Percentiles rank a stretch among this genome's conserved stretches.
These are phyloP conservation scores for Magnolia changhungtana DNA, from an alignment of 164 flowering plant species.

Conservation along the genomic window DNA sequence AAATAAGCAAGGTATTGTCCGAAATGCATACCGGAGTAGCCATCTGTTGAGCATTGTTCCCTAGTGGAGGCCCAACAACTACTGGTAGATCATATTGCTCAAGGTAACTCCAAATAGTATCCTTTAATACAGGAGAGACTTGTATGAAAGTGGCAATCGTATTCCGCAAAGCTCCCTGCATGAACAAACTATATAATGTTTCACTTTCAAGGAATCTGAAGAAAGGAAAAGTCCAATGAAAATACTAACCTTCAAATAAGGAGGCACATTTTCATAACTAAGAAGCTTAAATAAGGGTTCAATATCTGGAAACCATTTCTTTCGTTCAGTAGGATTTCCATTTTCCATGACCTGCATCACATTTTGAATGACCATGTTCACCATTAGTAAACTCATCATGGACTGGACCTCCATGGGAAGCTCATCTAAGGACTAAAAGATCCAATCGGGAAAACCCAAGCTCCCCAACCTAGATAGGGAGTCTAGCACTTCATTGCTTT, in stretches of 20 bases:
- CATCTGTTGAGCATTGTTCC: conserved; percentile 40
- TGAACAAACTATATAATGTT: conserved; percentile 4
- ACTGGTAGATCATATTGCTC: conserved; percentile 98
- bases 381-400: not conserved
- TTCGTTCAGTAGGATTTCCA: conserved; percentile 75
- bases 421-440: not conserved
- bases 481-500: not conserved
- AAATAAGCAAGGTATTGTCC: not conserved
- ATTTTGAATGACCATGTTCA: not conserved
- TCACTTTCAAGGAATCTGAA: not conserved
- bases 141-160: conserved; percentile 67
- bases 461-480: no score
- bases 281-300: conserved; percentile 98
- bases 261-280: conserved; percentile 92
- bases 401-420: not conserved
- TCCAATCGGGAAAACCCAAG: no score
- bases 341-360: conserved; percentile 72
- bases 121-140: conserved; percentile 71
- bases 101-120: conserved; percentile 84
- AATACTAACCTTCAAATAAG: conserved; percentile 75
- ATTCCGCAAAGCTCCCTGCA: conserved; percentile 88
- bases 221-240: not conserved
- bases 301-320: conserved; percentile 92
- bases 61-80: conserved; percentile 65
- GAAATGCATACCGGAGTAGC: conserved; percentile 53